Base-by-base conservation (phyloP, 495 filamentous ascomycete species). In the Lasiosphaeris hirsuta region DNA sequence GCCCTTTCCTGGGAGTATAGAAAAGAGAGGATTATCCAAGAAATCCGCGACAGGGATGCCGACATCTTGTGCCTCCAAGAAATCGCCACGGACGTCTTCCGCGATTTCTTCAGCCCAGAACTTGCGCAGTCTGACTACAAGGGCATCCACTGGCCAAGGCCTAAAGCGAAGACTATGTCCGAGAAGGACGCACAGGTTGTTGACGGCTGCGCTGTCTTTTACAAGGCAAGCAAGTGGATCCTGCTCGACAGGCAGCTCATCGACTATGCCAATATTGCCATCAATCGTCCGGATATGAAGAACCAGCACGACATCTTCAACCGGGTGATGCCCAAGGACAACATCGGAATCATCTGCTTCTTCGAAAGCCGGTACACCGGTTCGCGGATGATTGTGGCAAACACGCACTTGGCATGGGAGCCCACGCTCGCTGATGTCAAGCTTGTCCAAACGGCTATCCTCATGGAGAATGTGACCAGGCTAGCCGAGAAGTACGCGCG, bases 131-230 rank as follows among this genome's bases (percentile, higher is more conserved):
- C 84, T 48, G 90, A 89, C 60, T 98, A 97, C 78, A 94, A 90
- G 69, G 93, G 95, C 40, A 83, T 96, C 2, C 96, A 90, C 70
- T 96, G 87, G 81, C 87, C 90, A 2, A 89, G 93, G 68, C 82
- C 85, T 51, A 83, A 94, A 64, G 88, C 91, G 19, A 87, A 88
- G 77, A 96, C 92, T 13, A 93, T 97, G 90, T 82, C 83, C 35
- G 89, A 92, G 65, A 88, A 86, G 61, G 91, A 97, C 53, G 88
- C 90, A 10, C 89, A 86, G 65, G 70, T 75, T 13, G 92, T 98
- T 5, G 94, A 98, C 75, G 94, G 94, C 14, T 98, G 94, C 72
- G 94, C 94, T 34, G 93, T 90, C 34, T 97, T 98, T 71, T 97
- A 89, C 81, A 98, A 96, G 73, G 82, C 78, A 58, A 88, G 81